Base-by-base conservation (phyloP, 805 yeast genomes). In the Cyberlindnera meyerae region DNA sequence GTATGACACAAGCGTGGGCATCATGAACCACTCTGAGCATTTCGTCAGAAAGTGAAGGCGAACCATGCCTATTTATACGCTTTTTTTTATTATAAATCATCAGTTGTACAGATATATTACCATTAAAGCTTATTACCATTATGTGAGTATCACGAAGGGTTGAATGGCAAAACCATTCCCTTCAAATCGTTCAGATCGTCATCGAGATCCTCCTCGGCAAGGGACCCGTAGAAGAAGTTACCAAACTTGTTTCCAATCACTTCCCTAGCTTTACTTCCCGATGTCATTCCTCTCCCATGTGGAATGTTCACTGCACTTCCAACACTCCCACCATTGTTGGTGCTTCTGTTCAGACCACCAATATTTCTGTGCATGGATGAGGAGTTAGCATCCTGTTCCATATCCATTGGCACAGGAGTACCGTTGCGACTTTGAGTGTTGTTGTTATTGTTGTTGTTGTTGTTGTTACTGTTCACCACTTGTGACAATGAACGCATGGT, bases 21-120 rank as follows among this genome's bases (percentile, higher is more conserved):
- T 76, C 46, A 72, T 87, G 67, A 75, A 79, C 28, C 68, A 80
- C 6, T 83, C 95, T 2, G 71, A 75, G 14, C 86, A 81, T 61
- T 93, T 89, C 59, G 76, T 63, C 33, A 72, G 87, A 49, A 75
- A 66, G 46, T 77, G 46, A 43, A 21, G 22, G n/a, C n/a, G n/a
- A n/a, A 29, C 26, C 11, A 8, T 8, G 11, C 24, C 24, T 21
- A 21, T 11, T 21, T 21, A 21, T 21, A 21, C 24, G 24, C 11
- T 21, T 11, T 21, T 8, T 21, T 8, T 8, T 21, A 21, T 21
- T 21, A 21, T 21, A 21, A 8, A 11, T 8, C 8, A 21, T 21
- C 11, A 21, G 24, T 8, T 21, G 11, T 21, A 8, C 11, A 24
- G 12, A 9, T 13, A 8, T 12, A 30, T 21, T 21, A 21, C 17